Conservation (phyloP, 345 rosid genomes). For the Lepidium africanum region DNA sequence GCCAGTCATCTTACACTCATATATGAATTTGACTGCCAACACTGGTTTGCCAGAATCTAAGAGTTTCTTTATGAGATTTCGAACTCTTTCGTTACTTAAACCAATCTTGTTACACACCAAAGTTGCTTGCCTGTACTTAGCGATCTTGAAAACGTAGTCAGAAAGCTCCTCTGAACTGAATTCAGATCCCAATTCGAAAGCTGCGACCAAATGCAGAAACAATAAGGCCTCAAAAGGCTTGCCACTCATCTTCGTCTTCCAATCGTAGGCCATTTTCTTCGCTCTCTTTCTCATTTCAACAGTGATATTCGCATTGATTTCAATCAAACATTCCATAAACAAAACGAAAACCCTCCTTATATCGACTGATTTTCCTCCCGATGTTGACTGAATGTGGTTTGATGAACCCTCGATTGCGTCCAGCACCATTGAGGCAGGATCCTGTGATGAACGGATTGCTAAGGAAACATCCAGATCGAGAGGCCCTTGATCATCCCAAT, state of each 20-base stretch:
- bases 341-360: constrained; percentile 43
- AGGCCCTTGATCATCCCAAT: constrained; percentile 30
- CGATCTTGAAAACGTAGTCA: constrained; percentile 29
- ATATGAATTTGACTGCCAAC: constrained; percentile 49
- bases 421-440: constrained; percentile 51
- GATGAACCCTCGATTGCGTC: constrained; percentile 51
- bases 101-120: constrained; percentile 44
- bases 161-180: constrained; percentile 39
- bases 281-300: constrained; percentile 47
- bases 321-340: constrained; percentile 48
- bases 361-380: neutral
- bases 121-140: constrained; percentile 37
- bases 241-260: constrained; percentile 39
- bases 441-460: constrained; percentile 34
- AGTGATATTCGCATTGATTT: constrained; percentile 18
- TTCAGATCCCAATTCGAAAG: constrained; percentile 39
- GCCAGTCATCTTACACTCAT: constrained; percentile 53
- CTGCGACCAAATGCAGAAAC: constrained; percentile 49
- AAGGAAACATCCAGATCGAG: constrained; percentile 35
- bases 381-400: neutral
- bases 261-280: constrained; percentile 44
- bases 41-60: constrained; percentile 40
- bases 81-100: constrained; percentile 37
- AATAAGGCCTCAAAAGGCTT: constrained; percentile 32
- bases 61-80: constrained; percentile 49